Evolutionary conservation across 2,329 filamentous ascomycete species (phyloP), one percentile per base, ranked within the genome.

Genomic region (Microsporum audouinii): DNA sequence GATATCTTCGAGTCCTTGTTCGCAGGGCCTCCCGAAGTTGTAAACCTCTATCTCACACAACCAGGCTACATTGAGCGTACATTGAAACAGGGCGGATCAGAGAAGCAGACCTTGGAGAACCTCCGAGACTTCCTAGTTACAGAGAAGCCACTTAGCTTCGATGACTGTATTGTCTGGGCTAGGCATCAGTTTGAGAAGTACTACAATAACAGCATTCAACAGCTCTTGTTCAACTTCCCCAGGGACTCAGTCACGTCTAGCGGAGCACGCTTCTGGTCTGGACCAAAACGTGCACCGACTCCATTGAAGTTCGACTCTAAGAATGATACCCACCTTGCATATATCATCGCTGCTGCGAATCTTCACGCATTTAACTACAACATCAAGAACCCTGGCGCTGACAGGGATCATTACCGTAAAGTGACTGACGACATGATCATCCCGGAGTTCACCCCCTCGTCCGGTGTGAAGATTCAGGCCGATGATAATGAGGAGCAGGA

Each of bases 321-420:
- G 63, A 94, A 96, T 75, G 80, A 86, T 8, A 94, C 90, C 27
- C 94, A 99, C 76, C 87, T 92, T 71, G 84, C 83, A 41, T 99
- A 96, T 72, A 80, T 99, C 60, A 84, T 95, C 64, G 86, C 94
- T 17, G 94, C 85, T 5, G 91, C 94, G 39, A 94, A 95, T 71
- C 82, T 99, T 31, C 94, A 96, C 69, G 94, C 92, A 0, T 99
- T 94, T 82, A 99, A 99, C 79, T 99, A 96, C 76, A 88, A 89
- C 63, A 96, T 99, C 75, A 92, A 95, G 70, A 85, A 88, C n/a
- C 89, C 88, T 63, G 85, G 82, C 55, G 79, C 83, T 60, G 84
- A 85, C 64, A 86, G 85, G 71, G 79, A 82, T 6, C 83, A 90
- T 65, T 95, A 95, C 72, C 70, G 85, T 55, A 87, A 87, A 67